Conservation (phyloP, 2,329 filamentous ascomycete species). For the Juglanconis oblonga region DNA sequence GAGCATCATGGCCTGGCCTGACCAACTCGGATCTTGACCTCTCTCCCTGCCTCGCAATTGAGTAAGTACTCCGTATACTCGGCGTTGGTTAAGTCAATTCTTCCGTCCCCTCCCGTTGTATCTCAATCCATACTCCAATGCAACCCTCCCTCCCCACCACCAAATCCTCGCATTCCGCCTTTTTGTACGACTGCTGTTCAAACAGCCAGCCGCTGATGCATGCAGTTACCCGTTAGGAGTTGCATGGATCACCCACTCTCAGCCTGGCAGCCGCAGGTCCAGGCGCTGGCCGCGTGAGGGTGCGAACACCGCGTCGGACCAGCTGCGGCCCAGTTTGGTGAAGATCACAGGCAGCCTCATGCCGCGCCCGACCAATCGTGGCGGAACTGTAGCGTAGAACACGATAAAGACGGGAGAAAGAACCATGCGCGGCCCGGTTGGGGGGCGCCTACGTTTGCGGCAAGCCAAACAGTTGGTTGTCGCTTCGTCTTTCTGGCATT, state of each 20-base stretch:
- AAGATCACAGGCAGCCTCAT: background rate
- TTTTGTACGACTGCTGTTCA: constrained; percentile 25
- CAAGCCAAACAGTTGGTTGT: constrained; percentile 5
- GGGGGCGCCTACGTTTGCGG: constrained; percentile 2
- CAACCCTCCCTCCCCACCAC: background rate
- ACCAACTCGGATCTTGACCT: background rate
- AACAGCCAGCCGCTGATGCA: constrained; percentile 26
- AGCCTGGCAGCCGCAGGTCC: background rate
- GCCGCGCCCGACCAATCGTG: background rate
- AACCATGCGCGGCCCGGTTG: constrained; percentile 6
- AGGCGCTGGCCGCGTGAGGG: background rate
- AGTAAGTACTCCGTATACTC: background rate
- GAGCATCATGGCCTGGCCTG: background rate
- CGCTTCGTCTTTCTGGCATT: background rate
- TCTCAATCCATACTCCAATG: too few species aligned
- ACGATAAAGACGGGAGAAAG: constrained; percentile 5
- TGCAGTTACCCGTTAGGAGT: constrained; percentile 18
- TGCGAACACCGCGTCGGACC: background rate
- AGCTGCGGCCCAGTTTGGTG: background rate
- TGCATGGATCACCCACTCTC: constrained; percentile 5
- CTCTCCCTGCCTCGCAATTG: background rate
- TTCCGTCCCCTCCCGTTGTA: background rate
- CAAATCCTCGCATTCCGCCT: constrained; percentile 4
- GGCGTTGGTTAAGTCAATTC: background rate
- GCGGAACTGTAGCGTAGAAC: background rate